Base-by-base conservation (phyloP, 2,329 filamentous ascomycete species). In the Septoria petroselini region DNA sequence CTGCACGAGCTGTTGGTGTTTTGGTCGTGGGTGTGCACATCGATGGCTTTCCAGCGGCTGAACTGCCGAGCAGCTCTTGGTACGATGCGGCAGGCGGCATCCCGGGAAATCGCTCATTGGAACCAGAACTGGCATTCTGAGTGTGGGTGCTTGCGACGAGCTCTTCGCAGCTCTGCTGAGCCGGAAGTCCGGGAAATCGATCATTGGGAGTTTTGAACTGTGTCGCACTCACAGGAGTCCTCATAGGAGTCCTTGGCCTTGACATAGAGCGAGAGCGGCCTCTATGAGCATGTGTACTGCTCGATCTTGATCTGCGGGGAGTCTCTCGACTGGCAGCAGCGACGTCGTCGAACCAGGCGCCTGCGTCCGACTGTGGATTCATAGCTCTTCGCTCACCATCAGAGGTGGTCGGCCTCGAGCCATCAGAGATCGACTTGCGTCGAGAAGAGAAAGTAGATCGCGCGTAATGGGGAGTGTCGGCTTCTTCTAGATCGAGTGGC, bases 391-490 rank as follows among this genome's bases (percentile, higher is more conserved):
- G 11, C 15, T 41, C 38, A 9, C 65, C 65, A 41, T 62, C 61
- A 7, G 65, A 62, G 14, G 64, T 67, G 5, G 41, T 50, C n/a
- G 65, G 64, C 25, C 25, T 25, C 42, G n/a, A 34, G 19, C 18
- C 21, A 30, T 49, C 46, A 8, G 27, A 25, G 4, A 33, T 14
- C 7, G 65, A 67, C 43, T 66, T 67, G 18, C 65, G 63, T 29
- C 65, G 58, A 14, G 63, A 67, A 2, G 67, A 54, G 15, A 65
- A 44, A 2, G 65, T 68, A 3, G 65, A 57, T 30, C 59, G 42
- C 15, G 64, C 65, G 48, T 66, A 69, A 42, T 63, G 59, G 21
- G 65, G 65, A 23, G 58, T 48, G 12, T 41, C 43, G 3, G n/a
- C 15, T 11, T 52, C 41, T 7, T 47, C 37, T 18, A 41, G 38